Conservation (phyloP, 179 eudicot genomes). For the Vitellaria paradoxa region DNA sequence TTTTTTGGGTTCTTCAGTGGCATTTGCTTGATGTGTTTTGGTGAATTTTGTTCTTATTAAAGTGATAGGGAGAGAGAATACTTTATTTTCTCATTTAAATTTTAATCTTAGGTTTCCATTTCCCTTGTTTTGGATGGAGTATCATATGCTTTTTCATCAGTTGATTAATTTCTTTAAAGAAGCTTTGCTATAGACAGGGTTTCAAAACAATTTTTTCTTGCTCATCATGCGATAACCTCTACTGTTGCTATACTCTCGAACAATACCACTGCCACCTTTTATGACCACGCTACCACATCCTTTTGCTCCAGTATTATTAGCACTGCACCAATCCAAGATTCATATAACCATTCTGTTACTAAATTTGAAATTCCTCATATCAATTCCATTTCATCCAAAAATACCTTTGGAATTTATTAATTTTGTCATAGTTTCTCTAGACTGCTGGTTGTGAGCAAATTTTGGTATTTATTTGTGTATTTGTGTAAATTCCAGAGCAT, state of each 20-base stretch:
- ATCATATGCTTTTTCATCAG: neutral
- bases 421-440: neutral
- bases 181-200: neutral
- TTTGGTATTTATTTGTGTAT: neutral
- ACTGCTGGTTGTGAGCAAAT: neutral
- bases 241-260: neutral
- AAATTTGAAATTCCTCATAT: neutral
- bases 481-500: conserved; percentile 47
- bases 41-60: too few species aligned
- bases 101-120: too few species aligned
- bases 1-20: too few species aligned
- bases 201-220: neutral
- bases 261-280: neutral
- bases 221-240: neutral
- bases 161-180: neutral
- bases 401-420: neutral
- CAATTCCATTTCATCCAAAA: neutral
- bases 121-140: neutral
- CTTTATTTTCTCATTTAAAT: too few species aligned
- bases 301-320: neutral
- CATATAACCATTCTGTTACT: neutral
- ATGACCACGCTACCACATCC: neutral
- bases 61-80: too few species aligned
- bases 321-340: neutral
- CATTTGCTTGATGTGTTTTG: too few species aligned